phyloP scores from a whole-genome alignment of 495 filamentous ascomycete genomes.

The Neurospora terricola region DNA sequence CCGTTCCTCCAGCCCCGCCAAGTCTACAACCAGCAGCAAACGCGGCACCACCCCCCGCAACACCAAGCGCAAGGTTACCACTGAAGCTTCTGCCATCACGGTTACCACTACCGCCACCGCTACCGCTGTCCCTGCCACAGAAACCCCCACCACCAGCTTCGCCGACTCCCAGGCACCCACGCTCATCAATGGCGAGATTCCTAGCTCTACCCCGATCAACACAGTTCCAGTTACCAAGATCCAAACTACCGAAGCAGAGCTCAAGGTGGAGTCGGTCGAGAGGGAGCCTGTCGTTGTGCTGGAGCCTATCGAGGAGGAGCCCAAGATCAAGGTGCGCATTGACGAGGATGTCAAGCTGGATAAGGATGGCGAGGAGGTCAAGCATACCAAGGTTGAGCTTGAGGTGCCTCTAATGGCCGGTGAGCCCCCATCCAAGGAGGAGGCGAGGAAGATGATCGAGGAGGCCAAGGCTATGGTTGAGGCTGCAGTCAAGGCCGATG shows the following conservation, averaged over 20 bases:
- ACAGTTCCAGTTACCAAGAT: constrained; percentile 18
- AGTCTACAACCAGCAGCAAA: constrained; percentile 39
- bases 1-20: constrained; percentile 45
- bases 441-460: constrained; percentile 70
- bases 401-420: constrained; percentile 49
- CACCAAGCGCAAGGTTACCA: constrained; percentile 53
- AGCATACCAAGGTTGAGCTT: constrained; percentile 67
- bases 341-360: constrained; percentile 57
- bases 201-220: constrained; percentile 16
- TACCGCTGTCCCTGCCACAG: constrained; percentile 2
- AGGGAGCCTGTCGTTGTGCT: constrained; percentile 33
- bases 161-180: constrained; percentile 24
- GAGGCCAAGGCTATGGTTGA: constrained; percentile 86
- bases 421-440: constrained; percentile 61
- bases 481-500: constrained; percentile 53
- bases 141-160: constrained; percentile 14
- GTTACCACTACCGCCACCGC: not conserved
- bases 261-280: constrained; percentile 32
- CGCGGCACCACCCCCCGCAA: constrained; percentile 45
- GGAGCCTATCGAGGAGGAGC: constrained; percentile 40
- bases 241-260: constrained; percentile 21
- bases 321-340: constrained; percentile 58
- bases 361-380: constrained; percentile 52
- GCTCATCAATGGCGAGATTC: constrained; percentile 27
- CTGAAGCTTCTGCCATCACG: constrained; percentile 22